These are phyloP conservation scores for Dactylellina sp. DNA, from an alignment of 2,329 filamentous ascomycete genomes.

Conservation along the genomic window DNA sequence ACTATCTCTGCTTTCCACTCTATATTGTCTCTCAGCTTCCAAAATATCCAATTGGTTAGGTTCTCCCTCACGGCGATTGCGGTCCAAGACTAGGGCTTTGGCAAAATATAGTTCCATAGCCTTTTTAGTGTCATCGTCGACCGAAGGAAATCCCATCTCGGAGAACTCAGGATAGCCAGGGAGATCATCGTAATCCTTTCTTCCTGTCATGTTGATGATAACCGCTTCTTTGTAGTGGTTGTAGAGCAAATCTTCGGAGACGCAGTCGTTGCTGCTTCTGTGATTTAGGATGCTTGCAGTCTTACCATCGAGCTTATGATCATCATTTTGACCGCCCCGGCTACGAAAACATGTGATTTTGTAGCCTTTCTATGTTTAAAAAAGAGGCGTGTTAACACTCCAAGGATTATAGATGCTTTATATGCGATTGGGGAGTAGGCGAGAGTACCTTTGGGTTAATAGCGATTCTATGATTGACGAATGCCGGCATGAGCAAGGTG, in stretches of 20 bases:
- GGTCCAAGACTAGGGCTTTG: constrained; percentile 17
- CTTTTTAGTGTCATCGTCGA: background rate
- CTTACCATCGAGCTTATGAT: constrained; percentile 8
- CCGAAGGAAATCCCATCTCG: background rate
- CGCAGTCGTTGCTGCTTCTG: background rate
- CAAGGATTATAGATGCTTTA: background rate
- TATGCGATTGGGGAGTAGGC: background rate
- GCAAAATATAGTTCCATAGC: constrained; percentile 26
- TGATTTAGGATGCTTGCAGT: background rate
- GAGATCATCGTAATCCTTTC: constrained; percentile 5
- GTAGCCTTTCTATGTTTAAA: constrained; percentile 10
- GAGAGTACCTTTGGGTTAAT: constrained; percentile 31
- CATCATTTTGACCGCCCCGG: background rate
- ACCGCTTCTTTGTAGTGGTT: constrained; percentile 36
- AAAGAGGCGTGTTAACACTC: background rate
- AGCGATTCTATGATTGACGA: constrained; percentile 24
- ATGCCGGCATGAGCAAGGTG: background rate
- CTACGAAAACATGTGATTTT: constrained; percentile 27
- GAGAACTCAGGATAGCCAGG: constrained; percentile 7
- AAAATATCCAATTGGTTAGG: background rate
- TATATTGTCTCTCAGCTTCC: background rate
- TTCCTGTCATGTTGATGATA: constrained; percentile 34
- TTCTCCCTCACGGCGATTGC: background rate
- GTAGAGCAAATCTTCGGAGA: constrained; percentile 36
- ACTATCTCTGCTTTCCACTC: too few species aligned